Evolutionary conservation across 2,329 filamentous ascomycete genomes (phyloP), one percentile per base, ranked within the genome.

Genomic region (Trichophyton simii): DNA sequence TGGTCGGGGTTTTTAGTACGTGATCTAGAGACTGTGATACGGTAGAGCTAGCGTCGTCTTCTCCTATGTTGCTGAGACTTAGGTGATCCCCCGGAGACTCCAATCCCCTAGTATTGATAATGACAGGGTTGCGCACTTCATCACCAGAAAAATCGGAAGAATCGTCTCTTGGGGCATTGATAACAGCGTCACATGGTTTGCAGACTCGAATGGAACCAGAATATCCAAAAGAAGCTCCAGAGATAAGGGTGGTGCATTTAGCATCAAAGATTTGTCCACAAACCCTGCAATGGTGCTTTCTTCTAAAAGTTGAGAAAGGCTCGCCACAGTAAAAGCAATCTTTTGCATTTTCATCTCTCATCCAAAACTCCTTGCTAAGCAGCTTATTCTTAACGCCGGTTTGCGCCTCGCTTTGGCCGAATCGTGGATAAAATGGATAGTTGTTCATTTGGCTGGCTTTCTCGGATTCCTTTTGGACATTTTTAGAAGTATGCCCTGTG

Each of bases 241-340:
- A 83, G 25, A 97, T 89, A n/a, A 92, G 85, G 3, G 88, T 88
- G 0, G 92, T 99, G 75, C 94, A 99, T 72, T 95, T 95, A 3
- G 89, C 89, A 73, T 97, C 94, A 70, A 99, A 99, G 52, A 99
- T 99, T 70, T 95, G 95, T n/a, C 94, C 94, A 71, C 94, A 99
- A 0, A 83, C 83, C 64, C 95, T 86, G 72, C 94, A 99, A 73
- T 99, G 94, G 72, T 99, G 94, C 71, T 99, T 99, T 66, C 94
- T 85, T 63, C 94, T 84, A 71, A 97, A 97, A 0, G 92, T 94
- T 0, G 90, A 91, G 70, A 99, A 99, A 1, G 88, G 83, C 62
- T 89, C 87, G 52, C 89, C 89, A 69, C 94, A 99, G 52, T 89
- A 83, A 71, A 96, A 99, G 70, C 94, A 99, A 68, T 96, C 92